A percentile compares a stretch with the other conserved stretches of the same genome.
Evolutionary conservation across 306 rosid species (phyloP).

Genomic region (Erythrophleum fordii): DNA sequence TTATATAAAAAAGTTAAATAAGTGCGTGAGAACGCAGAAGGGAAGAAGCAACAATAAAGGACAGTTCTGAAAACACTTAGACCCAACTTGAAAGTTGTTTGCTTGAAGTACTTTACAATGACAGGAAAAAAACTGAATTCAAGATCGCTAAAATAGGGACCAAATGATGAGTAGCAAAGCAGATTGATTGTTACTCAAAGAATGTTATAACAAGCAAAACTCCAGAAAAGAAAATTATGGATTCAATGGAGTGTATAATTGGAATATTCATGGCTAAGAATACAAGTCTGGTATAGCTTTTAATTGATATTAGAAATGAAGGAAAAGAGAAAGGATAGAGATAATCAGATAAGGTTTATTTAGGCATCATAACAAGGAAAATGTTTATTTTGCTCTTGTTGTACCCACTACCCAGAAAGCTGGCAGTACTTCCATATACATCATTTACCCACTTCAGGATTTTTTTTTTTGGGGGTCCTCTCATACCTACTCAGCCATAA

Average conservation of each 20-base stretch:
- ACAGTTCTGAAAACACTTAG: neutral
- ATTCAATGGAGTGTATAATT: neutral
- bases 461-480: neutral
- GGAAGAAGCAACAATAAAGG: constrained; percentile 4
- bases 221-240: too few species aligned
- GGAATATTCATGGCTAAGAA: neutral
- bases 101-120: neutral
- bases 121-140: neutral
- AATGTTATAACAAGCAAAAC: neutral
- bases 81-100: neutral
- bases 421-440: neutral
- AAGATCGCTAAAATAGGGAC: neutral
- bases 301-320: neutral
- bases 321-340: neutral
- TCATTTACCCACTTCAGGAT: neutral
- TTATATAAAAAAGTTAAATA: neutral
- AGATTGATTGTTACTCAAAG: neutral
- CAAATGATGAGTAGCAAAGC: neutral
- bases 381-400: neutral
- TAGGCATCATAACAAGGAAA: neutral
- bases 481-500: neutral
- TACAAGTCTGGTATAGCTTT: neutral
- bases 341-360: too few species aligned
- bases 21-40: neutral
- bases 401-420: neutral